phyloP scores from a whole-genome alignment of 2,329 filamentous ascomycete species.

The Fusarium newnesense region DNA sequence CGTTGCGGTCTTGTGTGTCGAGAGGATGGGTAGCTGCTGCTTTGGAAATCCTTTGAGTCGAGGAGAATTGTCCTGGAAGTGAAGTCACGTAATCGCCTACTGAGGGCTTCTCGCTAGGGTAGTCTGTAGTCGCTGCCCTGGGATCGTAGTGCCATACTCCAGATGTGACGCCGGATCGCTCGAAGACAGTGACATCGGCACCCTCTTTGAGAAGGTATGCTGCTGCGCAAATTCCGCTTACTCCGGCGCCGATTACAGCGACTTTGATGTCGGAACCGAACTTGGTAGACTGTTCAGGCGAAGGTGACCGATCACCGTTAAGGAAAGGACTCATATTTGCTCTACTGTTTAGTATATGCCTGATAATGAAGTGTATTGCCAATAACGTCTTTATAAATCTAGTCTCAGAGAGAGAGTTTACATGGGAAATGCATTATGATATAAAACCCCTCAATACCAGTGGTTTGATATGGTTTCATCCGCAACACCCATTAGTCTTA shows the following conservation, averaged over 20 bases:
- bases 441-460: background rate
- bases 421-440: background rate
- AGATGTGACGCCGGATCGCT: constrained; percentile 48
- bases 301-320: constrained; percentile 8
- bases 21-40: constrained; percentile 1
- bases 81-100: constrained; percentile 43
- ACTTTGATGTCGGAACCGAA: constrained; percentile 40
- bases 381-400: no score
- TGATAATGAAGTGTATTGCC: no score
- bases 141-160: constrained; percentile 54
- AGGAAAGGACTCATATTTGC: constrained; percentile 29
- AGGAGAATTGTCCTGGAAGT: constrained; percentile 2
- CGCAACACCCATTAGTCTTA: background rate
- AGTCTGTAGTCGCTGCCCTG: constrained; percentile 43
- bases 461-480: background rate
- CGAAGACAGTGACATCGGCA: constrained; percentile 52
- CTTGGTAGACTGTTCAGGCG: background rate
- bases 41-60: background rate
- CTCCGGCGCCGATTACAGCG: constrained; percentile 54
- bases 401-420: no score
- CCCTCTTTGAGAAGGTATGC: constrained; percentile 51
- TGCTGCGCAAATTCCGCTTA: constrained; percentile 53
- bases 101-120: constrained; percentile 47
- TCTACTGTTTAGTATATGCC: no score
- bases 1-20: background rate